Evolutionary conservation across 148 eudicot species (phyloP), one percentile per base, ranked within the genome.

Genomic region (Heliosperma pusillum): DNA sequence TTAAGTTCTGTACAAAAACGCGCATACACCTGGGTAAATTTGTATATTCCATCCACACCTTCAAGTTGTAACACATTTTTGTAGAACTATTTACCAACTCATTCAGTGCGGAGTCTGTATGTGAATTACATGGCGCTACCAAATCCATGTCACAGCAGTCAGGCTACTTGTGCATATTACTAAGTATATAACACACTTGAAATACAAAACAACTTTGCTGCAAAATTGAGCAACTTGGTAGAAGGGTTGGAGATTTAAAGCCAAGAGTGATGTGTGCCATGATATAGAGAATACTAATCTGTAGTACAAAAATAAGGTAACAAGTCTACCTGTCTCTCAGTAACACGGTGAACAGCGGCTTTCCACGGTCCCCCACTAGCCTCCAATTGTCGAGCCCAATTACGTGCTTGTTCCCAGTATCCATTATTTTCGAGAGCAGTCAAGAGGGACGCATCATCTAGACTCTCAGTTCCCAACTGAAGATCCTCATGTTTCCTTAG

Each of bases 401-500:
- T 90, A 66, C 96, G 97, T 29, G 98, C 97, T 58, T 91, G 93
- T 57, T 92, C 98, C 97, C 98, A 95, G 74, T 90, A 82, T 52
- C 97, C 96, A 77, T 90, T 92, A 80, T 85, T 83, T 85, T 88
- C 87, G 74, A 95, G 84, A 1, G 92, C 92, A 20, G 85, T 76
- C 68, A 95, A 63, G 81, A 95, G 98, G 70, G 96, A 88, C 82
- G 83, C 88, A 84, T 95, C 97, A 83, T 95, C 97, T 74, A 91
- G 79, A 44, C 87, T 80, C 77, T 88, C 92, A 80, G 89, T 76
- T 74, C 98, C 97, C 56, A 95, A 81, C 76, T 83, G 90, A 56
- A 91, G 80, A 76, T 86, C 87, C 80, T 88, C 92, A 80, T 90
- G 91, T 72, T 81, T 85, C 58, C 97, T 84, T 67, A 95, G 75